These are phyloP conservation scores for Rhodamnia rubescens DNA, from an alignment of 345 rosid genomes.

Conservation along the genomic window DNA sequence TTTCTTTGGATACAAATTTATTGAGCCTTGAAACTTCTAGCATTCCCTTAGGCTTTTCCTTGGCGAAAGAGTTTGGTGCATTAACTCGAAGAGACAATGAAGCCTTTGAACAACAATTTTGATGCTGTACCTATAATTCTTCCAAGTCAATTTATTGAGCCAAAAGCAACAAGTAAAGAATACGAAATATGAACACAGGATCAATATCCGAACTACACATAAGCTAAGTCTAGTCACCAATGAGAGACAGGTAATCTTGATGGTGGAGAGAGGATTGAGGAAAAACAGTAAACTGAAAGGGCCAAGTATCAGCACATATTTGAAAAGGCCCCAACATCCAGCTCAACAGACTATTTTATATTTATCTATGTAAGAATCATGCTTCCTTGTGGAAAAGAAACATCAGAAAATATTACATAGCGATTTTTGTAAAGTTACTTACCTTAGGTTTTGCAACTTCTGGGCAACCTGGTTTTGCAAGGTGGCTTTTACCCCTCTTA, in stretches of 20 bases:
- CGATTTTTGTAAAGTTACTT: background rate
- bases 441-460: conserved; percentile 27
- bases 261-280: background rate
- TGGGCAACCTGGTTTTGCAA: conserved; percentile 5
- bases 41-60: conserved; percentile 23
- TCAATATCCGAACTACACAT: background rate
- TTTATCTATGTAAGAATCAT: background rate
- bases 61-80: background rate
- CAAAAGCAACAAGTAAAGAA: background rate
- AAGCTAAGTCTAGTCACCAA: background rate
- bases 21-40: background rate
- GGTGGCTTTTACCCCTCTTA: background rate
- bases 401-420: background rate
- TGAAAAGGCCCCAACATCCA: background rate
- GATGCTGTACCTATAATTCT: conserved; percentile 20
- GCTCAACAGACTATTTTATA: background rate
- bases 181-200: background rate
- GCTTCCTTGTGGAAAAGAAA: background rate
- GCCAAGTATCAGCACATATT: background rate
- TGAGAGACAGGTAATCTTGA: background rate
- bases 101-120: conserved; percentile 8
- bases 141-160: background rate
- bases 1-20: background rate
- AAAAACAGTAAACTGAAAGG: background rate
- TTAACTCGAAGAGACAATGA: conserved; percentile 11